Evolutionary conservation across 1,284 basidiomycete species (phyloP).

Genomic region (Ceratobasidium sp.): DNA sequence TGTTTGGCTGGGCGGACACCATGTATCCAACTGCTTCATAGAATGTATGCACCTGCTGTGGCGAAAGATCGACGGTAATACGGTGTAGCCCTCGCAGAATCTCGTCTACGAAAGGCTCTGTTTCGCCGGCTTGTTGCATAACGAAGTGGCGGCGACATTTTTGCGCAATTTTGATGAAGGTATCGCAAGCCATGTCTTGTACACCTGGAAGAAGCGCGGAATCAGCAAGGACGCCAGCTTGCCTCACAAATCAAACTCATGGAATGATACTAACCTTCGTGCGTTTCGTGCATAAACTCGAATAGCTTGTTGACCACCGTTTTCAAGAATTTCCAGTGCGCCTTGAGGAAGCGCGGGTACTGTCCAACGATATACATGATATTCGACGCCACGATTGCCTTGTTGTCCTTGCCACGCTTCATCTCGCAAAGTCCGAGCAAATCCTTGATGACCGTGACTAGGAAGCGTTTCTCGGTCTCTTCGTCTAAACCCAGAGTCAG

Average conservation of each 20-base stretch:
- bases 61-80: conserved; percentile 95
- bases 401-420: conserved; percentile 99
- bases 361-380: conserved; percentile 99
- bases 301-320: conserved; percentile 99
- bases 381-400: conserved; percentile 98
- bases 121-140: conserved; percentile 97
- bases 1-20: conserved; percentile 99
- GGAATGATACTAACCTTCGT: conserved; percentile 75
- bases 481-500: conserved; percentile 69
- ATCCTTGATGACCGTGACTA: conserved; percentile 99
- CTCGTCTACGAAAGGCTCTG: conserved; percentile 98
- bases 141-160: conserved; percentile 99
- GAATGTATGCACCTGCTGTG: conserved; percentile 96
- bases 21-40: conserved; percentile 99
- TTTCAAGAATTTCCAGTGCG: conserved; percentile 99
- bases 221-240: conserved; percentile 14
- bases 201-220: conserved; percentile 69
- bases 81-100: conserved; percentile 92
- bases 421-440: conserved; percentile 96
- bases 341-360: conserved; percentile 99
- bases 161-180: conserved; percentile 99
- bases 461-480: conserved; percentile 98
- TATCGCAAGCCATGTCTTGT: conserved; percentile 99
- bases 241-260: neutral
- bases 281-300: conserved; percentile 99